Base-by-base conservation (phyloP, 148 eudicot genomes). In the Camellia granthamiana region DNA sequence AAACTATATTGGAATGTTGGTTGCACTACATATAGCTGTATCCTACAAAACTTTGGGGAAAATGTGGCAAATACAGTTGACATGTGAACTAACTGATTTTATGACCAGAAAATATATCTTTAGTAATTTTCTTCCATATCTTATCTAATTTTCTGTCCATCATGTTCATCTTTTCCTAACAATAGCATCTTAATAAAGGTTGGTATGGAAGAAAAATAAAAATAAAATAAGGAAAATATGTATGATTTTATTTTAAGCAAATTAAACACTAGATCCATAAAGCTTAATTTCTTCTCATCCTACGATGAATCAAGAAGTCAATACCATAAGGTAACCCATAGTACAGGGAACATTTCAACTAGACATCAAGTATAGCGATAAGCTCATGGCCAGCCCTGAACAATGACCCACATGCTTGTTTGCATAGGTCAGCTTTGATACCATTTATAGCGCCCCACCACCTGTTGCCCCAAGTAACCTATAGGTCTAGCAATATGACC, bases 21-120 rank as follows among this genome's bases (percentile, higher is more conserved):
- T 73, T 4, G 71, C 61, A 21, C 21, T 55, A 51, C 15, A 10
- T 38, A 38, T 63, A 7, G 21, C 21, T 30, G 49, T 66, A 52
- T 65, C 72, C 59, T 51, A 42, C 6, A 51, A n/a, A 76, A 51
- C 5, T 14, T 51, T 18, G 46, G 52, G 18, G 3, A 47, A 65
- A 64, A 21, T 23, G 8, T 19, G 59, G 55, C 38, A 51, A 77
- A 9, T 14, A 42, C 30, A 74, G 5, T 59, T 43, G 7, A 16
- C 42, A 43, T 78, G 58, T 21, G 12, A 46, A 47, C 47, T 51
- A 47, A 10, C 4, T 70, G 56, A 70, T 47, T 52, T 58, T 7
- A 38, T 56, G 73, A 78, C 42, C 61, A 67, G 0, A 2, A 77
- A 77, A 77, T 21, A 47, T 47, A 65, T 19, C 69, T 64, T 18